Evolutionary conservation across 768 basidiomycete genomes (phyloP).

Genomic region (Pleurotus eryngii): DNA sequence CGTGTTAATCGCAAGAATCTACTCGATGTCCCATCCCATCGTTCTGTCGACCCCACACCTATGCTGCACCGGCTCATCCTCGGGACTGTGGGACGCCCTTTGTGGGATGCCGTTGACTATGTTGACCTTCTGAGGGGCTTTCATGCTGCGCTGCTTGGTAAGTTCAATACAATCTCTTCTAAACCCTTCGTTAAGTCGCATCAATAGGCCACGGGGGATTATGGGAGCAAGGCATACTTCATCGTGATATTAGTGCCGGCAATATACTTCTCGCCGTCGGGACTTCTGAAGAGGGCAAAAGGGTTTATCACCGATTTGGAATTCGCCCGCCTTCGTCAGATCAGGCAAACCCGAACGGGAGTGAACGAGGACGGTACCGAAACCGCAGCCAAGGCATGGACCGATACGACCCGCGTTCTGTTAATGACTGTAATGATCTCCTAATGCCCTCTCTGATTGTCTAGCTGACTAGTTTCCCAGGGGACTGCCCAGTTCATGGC

Average conservation of each 20-base stretch:
- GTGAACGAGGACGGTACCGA: not conserved
- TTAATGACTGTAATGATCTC: not conserved
- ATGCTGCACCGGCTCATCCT: conserved; percentile 16
- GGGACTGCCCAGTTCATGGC: conserved; percentile 9
- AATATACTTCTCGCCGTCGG: not conserved
- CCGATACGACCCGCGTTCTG: not conserved
- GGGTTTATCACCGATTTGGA: conserved; percentile 8
- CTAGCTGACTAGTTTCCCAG: not conserved
- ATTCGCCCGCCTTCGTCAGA: not conserved
- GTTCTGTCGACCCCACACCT: not conserved
- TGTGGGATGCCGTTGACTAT: conserved; percentile 16
- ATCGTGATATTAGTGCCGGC: conserved; percentile 7
- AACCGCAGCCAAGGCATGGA: not conserved
- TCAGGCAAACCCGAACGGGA: not conserved
- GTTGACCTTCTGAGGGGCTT: conserved; percentile 14
- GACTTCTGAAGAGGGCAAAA: not conserved
- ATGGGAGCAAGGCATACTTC: not conserved
- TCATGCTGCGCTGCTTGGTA: conserved; percentile 13
- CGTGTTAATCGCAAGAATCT: not conserved
- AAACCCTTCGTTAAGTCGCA: no score
- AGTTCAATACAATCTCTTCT: not conserved
- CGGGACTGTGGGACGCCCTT: conserved; percentile 12
- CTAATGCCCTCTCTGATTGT: not conserved
- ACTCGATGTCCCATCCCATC: not conserved
- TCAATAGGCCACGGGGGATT: not conserved